Evolutionary conservation across 208 protist species (phyloP).

Genomic region (Acanthamoeba quina): DNA sequence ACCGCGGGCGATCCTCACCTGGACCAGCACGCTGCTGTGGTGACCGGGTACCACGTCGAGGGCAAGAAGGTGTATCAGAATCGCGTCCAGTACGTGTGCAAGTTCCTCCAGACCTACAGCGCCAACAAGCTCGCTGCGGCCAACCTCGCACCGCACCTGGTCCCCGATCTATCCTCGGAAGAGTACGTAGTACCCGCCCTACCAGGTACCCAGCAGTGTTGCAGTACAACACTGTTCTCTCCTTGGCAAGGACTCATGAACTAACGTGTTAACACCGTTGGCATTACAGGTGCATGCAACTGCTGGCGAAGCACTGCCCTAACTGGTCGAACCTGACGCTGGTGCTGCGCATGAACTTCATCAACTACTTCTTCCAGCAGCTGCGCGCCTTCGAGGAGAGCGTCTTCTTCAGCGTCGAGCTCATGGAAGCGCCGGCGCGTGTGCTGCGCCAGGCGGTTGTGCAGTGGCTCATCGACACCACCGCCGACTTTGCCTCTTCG

Average conservation of each 20-base stretch:
- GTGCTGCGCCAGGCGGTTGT: slow-evolving; percentile 25
- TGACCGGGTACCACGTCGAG: not conserved
- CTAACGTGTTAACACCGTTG: too few species aligned
- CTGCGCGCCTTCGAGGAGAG: slow-evolving; percentile 52
- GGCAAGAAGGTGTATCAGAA: slow-evolving; percentile 10
- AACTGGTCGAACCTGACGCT: slow-evolving; percentile 25
- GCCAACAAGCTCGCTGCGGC: not conserved
- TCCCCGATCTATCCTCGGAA: not conserved
- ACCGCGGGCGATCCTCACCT: not conserved
- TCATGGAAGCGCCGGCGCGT: not conserved
- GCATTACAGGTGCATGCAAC: not conserved
- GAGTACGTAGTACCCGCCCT: not conserved
- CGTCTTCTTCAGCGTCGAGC: slow-evolving; percentile 4
- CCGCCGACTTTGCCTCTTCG: slow-evolving; percentile 36
- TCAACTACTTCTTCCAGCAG: slow-evolving; percentile 67
- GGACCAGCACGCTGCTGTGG: not conserved
- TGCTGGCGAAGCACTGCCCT: slow-evolving; percentile 29
- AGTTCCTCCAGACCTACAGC: slow-evolving; percentile 36
- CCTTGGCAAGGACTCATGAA: too few species aligned
- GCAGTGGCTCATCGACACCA: slow-evolving; percentile 57
- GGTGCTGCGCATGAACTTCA: slow-evolving; percentile 62
- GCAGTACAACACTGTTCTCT: too few species aligned
- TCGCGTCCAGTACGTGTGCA: slow-evolving; percentile 70
- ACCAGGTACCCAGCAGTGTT: not conserved
- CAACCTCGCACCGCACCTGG: not conserved